Evolutionary conservation across 352 stramenopile species (phyloP), one percentile per base, ranked within the genome.

Genomic region (Plasmopara muralis): DNA sequence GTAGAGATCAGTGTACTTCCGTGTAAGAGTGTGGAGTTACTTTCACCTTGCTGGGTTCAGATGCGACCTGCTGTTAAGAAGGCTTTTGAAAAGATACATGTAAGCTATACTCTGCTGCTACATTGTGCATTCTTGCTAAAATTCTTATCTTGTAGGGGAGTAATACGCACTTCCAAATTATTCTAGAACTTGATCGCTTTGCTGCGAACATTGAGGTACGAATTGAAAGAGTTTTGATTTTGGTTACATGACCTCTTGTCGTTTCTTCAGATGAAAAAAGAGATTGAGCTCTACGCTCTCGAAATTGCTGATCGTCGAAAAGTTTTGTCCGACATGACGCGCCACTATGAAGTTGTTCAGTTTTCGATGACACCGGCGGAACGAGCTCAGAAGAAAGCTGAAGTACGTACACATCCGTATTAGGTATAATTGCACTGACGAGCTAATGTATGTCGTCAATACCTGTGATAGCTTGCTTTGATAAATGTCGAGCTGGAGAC

Each of bases 1-100:
- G 64, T 91, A 15, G 80, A 87, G 50, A 87, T 91, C 50, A 64
- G 75, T 14, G 77, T 91, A 9, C 57, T 89, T 20, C 77, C 80
- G 14, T 87, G 77, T 41, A 60, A 75, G 9, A 57, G 66, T 16
- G 62, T 65, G 6, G 61, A 62, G 8, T 58, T 89, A 10, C 61
- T 91, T 6, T 70, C 69, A 33, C 69, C 77, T 35, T 88, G 80
- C 45, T 87, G 74, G 75, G 61, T 91, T 9, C 72, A 88, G 43
- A 76, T 62, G 7, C 65, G 77, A 29, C 77, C 80, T 31, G 40
- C 70, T 12, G 49, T 88, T 13, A 83, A 74, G 48, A 68, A 64
- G n/a, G 74, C 70, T 9, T 87, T 89, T 33, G 68, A 83, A 30
- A 75, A 68, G 47, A 72, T 89, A 7, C 84, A 79, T 64, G 80